Evolutionary conservation across 331 rosid genomes (phyloP).

Genomic region (Malus hybrid): DNA sequence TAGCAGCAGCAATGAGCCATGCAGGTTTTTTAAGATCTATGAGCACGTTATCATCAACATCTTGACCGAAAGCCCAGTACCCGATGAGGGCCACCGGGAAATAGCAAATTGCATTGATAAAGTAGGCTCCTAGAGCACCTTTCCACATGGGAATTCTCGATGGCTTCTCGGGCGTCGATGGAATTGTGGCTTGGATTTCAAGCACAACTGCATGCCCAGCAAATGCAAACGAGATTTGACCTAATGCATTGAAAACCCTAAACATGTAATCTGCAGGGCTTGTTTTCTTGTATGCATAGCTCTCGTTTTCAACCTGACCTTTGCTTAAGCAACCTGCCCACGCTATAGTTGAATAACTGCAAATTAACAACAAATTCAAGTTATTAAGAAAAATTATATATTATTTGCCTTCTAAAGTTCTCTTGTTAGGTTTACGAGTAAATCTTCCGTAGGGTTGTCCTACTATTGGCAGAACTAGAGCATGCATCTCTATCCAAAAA

Average conservation of each 20-base stretch:
- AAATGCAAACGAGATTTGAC: conserved; percentile 82
- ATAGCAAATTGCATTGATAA: conserved; percentile 74
- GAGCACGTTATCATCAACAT: conserved; percentile 68
- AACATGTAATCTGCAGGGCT: conserved; percentile 53
- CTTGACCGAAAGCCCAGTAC: conserved; percentile 85
- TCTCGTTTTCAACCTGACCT: conserved; percentile 58
- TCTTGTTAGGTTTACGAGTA: too few species aligned
- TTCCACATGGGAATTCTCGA: conserved; percentile 83
- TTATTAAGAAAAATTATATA: background rate
- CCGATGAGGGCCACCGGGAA: conserved; percentile 82
- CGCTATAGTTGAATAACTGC: conserved; percentile 85
- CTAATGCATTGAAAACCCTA: conserved; percentile 73
- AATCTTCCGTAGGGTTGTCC: too few species aligned
- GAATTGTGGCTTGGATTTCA: conserved; percentile 93
- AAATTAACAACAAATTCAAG: background rate
- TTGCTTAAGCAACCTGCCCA: conserved; percentile 70
- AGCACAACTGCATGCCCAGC: conserved; percentile 86
- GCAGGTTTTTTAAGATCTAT: conserved; percentile 53
- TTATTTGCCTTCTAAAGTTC: background rate
- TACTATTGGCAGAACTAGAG: too few species aligned
- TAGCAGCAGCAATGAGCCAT: conserved; percentile 93
- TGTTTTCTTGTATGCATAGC: conserved; percentile 64
- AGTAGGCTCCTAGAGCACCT: conserved; percentile 70
- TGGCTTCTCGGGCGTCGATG: conserved; percentile 78
- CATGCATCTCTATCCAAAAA: too few species aligned